A percentile compares a stretch with the other conserved stretches of the same genome.
These are phyloP conservation scores for Leptographium radiaticola DNA, from an alignment of 2,329 filamentous ascomycete species.

Conservation along the genomic window DNA sequence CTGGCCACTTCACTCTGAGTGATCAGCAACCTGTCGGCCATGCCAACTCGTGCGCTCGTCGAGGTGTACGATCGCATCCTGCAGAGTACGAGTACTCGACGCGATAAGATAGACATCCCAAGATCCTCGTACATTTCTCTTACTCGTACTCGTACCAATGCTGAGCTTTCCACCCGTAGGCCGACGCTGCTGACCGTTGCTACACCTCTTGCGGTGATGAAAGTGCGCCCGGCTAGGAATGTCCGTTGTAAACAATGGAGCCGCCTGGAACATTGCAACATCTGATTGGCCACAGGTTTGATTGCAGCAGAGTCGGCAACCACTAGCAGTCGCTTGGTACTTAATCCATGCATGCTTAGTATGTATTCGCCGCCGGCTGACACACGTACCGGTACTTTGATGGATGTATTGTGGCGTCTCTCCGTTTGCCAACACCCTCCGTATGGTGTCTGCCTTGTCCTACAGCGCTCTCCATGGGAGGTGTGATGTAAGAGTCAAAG, in stretches of 20 bases:
- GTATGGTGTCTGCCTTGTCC: neutral
- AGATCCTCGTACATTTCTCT: too few relatives aligned
- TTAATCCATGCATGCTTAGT: slow-evolving; percentile 15
- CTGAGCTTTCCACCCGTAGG: too few relatives aligned
- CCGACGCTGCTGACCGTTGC: neutral
- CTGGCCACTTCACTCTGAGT: too few relatives aligned
- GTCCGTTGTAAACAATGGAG: neutral
- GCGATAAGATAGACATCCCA: too few relatives aligned
- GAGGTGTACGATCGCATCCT: too few relatives aligned
- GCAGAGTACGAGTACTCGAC: too few relatives aligned
- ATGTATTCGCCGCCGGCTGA: slow-evolving; percentile 16
- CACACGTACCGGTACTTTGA: slow-evolving; percentile 19
- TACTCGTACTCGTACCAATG: too few relatives aligned
- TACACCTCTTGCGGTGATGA: neutral
- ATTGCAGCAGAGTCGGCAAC: slow-evolving; percentile 2
- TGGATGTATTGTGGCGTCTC: slow-evolving; percentile 12
- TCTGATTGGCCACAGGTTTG: neutral
- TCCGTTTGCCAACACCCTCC: neutral
- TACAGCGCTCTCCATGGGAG: neutral
- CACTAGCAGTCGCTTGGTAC: slow-evolving; percentile 12
- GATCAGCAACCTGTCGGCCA: too few relatives aligned
- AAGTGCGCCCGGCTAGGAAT: neutral
- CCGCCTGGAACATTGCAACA: neutral
- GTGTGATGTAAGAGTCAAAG: too few relatives aligned
- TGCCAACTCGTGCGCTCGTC: too few relatives aligned